phyloP scores from a whole-genome alignment of 768 basidiomycete genomes.

The Lentinula detonsa region DNA sequence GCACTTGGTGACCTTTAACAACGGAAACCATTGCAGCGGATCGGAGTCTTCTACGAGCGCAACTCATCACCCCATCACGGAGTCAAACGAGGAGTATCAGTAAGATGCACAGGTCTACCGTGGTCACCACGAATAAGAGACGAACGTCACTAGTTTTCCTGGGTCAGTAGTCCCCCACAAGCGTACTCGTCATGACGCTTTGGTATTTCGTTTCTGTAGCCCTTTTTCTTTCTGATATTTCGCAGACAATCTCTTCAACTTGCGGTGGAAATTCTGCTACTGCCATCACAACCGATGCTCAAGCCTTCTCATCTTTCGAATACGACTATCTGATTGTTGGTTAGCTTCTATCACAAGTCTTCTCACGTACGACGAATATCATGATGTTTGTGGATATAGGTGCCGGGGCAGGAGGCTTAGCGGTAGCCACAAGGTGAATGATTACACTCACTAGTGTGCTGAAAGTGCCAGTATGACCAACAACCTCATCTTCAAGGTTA shows the following conservation, averaged over 20 bases:
- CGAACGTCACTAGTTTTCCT: background rate
- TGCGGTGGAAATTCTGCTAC: background rate
- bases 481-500: background rate
- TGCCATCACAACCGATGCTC: background rate
- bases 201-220: background rate
- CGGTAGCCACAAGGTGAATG: background rate
- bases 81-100: background rate
- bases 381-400: background rate
- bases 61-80: too few species aligned
- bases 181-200: background rate
- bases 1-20: background rate
- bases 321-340: conserved; percentile 1
- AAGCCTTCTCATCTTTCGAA: background rate
- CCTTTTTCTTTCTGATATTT: background rate
- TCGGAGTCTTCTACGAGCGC: background rate
- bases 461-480: background rate
- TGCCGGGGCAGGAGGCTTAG: background rate
- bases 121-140: background rate
- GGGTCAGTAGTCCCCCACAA: background rate
- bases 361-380: background rate
- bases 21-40: background rate
- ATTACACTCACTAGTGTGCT: background rate
- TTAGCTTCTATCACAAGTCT: background rate
- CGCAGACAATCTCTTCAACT: background rate
- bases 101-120: background rate